A percentile compares a stretch with the other conserved stretches of the same genome.
phyloP scores from a whole-genome alignment of 306 rosid species.

The Geum urbanum region DNA sequence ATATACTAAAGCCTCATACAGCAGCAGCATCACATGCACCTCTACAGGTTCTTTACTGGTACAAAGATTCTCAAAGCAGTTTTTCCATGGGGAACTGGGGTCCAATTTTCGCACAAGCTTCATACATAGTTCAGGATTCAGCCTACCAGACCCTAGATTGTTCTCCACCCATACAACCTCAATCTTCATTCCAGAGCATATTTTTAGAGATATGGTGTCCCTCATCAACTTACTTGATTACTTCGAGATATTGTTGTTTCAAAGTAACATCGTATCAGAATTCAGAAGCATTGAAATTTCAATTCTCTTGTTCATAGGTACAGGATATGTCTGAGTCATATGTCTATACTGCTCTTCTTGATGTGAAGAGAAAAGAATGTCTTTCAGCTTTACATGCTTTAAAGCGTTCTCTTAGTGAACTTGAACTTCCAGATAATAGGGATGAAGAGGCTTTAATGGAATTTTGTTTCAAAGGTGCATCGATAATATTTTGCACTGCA shows the following conservation, averaged over 20 bases:
- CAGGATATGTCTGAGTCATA: not conserved
- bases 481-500: slow-evolving; percentile 55
- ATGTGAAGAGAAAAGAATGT: slow-evolving; percentile 34
- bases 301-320: slow-evolving; percentile 28
- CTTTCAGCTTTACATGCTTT: slow-evolving; percentile 34
- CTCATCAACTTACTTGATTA: slow-evolving; percentile 29
- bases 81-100: slow-evolving; percentile 37
- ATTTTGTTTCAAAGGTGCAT: slow-evolving; percentile 51
- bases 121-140: slow-evolving; percentile 10
- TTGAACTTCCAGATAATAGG: slow-evolving; percentile 27
- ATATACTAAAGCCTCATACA: slow-evolving; percentile 36
- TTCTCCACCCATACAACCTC: no score
- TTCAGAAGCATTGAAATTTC: slow-evolving; percentile 37
- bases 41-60: not conserved
- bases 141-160: slow-evolving; percentile 17
- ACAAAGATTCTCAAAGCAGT: slow-evolving; percentile 19
- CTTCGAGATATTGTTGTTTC: slow-evolving; percentile 33
- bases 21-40: not conserved
- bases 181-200: no score
- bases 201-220: slow-evolving; percentile 19
- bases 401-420: slow-evolving; percentile 30
- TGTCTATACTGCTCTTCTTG: slow-evolving; percentile 20
- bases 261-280: slow-evolving; percentile 19
- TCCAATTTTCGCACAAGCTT: not conserved
- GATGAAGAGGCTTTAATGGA: slow-evolving; percentile 17